Percentiles rank a stretch among this genome's conserved stretches.
phyloP scores from a whole-genome alignment of 768 basidiomycete genomes.

The Lanmaoa rubissima region DNA sequence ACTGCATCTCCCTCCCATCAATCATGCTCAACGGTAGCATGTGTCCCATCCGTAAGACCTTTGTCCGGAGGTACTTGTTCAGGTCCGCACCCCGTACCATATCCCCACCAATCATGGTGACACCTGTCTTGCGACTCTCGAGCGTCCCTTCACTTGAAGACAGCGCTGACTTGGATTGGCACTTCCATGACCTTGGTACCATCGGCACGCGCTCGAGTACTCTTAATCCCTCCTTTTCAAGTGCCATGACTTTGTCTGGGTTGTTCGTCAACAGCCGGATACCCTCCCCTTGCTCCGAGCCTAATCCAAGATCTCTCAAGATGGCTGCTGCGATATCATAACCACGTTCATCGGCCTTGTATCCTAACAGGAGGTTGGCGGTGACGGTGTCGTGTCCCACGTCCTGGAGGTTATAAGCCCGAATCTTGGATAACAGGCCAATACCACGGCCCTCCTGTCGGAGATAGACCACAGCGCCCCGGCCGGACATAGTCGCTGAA shows the following conservation, averaged over 20 bases:
- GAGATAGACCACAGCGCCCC: constrained; percentile 92
- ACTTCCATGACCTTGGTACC: constrained; percentile 86
- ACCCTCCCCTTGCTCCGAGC: constrained; percentile 50
- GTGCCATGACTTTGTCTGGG: constrained; percentile 91
- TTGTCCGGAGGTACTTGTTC: constrained; percentile 93
- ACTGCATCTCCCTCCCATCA: constrained; percentile 4
- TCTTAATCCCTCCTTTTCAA: constrained; percentile 76
- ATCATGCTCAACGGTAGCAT: constrained; percentile 57
- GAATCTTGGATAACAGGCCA: constrained; percentile 91
- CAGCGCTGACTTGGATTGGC: constrained; percentile 19
- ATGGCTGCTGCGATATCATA: constrained; percentile 93
- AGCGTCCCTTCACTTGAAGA: not conserved
- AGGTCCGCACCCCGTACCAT: constrained; percentile 79
- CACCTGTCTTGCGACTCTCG: constrained; percentile 51
- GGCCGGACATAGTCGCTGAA: constrained; percentile 60
- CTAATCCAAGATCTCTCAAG: constrained; percentile 81
- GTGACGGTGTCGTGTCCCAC: constrained; percentile 98
- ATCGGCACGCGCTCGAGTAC: constrained; percentile 88
- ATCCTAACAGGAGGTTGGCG: constrained; percentile 93
- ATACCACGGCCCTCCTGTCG: constrained; percentile 98
- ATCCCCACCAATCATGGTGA: constrained; percentile 78
- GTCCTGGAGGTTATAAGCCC: constrained; percentile 97
- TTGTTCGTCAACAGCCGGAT: constrained; percentile 93
- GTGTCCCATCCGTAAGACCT: constrained; percentile 97
- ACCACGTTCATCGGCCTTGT: constrained; percentile 89